Conservation (phyloP, 306 rosid species). For the Cucumis cinereus region DNA sequence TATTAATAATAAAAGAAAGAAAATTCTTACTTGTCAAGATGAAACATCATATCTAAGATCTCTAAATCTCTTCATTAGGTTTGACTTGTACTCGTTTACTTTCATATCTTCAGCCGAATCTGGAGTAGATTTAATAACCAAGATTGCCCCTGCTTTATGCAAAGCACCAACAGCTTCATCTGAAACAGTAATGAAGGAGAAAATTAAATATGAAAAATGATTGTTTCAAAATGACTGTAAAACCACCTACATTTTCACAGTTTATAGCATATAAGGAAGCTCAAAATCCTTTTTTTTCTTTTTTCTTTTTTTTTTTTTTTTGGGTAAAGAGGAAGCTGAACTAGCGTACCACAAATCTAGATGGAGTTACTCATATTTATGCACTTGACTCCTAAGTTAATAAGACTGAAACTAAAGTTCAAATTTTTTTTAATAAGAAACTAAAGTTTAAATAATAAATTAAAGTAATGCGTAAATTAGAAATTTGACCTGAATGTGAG, state of each 20-base stretch:
- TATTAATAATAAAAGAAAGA: neutral
- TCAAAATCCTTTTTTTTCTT: neutral
- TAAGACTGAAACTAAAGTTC: neutral
- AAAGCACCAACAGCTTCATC: slow-evolving; percentile 63
- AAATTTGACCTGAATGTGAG: slow-evolving; percentile 55
- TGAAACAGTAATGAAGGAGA: slow-evolving; percentile 16
- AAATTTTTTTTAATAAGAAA: neutral
- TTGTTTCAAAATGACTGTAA: neutral
- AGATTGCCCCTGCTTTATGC: slow-evolving; percentile 59
- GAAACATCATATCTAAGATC: slow-evolving; percentile 50
- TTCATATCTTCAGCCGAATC: slow-evolving; percentile 46
- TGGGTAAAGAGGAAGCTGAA: too few species aligned
- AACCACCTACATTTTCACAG: neutral
- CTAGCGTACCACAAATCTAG: neutral
- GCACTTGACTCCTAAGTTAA: neutral
- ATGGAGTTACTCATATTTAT: neutral
- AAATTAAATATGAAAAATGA: neutral
- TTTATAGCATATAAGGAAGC: neutral
- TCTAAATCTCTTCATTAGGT: slow-evolving; percentile 64
- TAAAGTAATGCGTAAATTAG: neutral
- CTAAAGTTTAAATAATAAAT: neutral
- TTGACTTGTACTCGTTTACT: slow-evolving; percentile 39
- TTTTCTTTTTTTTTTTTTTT: too few species aligned
- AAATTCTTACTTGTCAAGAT: slow-evolving; percentile 20
- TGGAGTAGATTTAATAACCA: slow-evolving; percentile 50